Base-by-base conservation (phyloP, 2,329 filamentous ascomycete genomes). In the Botrytis porri region DNA sequence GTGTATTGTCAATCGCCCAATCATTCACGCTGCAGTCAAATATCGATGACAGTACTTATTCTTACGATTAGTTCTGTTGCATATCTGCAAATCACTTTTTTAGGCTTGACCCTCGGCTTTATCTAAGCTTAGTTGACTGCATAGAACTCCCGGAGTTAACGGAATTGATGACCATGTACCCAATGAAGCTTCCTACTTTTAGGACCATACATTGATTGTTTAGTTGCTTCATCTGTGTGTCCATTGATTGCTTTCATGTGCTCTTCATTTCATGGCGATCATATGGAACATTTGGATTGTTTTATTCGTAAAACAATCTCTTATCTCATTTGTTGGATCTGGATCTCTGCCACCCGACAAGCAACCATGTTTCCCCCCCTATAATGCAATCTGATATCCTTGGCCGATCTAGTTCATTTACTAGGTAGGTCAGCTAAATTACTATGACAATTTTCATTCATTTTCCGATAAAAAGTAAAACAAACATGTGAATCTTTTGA, bases 401-500 rank as follows among this genome's bases (percentile, higher is more conserved):
- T n/a, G n/a, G 25, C 25, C 48, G 12, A n/a, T 7, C 32, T 37
- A 14, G 32, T 16, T 18, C 14, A 64, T 35, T 6, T 35, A 64
- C 16, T 48, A 64, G 41, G 18, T 48, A 45, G n/a, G 3, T 4
- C 14, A 48, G 2, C 5, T 45, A 45, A 12, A 3, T 20, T 12
- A 10, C 3, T 7, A 7, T 54, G 12, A 4, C 16, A n/a, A 14
- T 54, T n/a, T n/a, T 7, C 48, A 14, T n/a, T 14, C 7, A 16
- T 54, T n/a, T 54, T 16, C 12, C 25, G 5, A 54, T 54, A n/a
- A 1, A n/a, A 25, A 51, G 10, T 25, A 25, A n/a, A 25, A 2
- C 10, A 1, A 6, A 51, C 0, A 6, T 51, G 2, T 64, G 2
- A 3, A 18, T 22, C 25, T 22, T 22, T 25, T 5, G 10, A 25